phyloP scores from a whole-genome alignment of 129 eudicot species.

The Silybum marianum region DNA sequence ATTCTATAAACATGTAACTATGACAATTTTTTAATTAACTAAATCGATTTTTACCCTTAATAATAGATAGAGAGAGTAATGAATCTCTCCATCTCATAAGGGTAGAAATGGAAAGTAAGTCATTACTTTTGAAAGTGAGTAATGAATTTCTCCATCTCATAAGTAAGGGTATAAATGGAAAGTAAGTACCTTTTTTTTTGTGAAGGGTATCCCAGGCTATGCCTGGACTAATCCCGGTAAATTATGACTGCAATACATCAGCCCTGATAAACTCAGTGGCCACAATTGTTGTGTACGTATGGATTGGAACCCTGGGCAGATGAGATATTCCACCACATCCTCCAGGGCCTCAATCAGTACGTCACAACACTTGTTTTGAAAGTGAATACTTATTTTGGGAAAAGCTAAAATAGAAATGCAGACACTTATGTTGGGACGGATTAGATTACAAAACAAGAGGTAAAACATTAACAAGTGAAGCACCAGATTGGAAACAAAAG shows the following conservation, averaged over 20 bases:
- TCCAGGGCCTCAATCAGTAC: too few species aligned
- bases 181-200: too few species aligned
- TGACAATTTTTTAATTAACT: not conserved
- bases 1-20: not conserved
- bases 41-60: not conserved
- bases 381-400: not conserved
- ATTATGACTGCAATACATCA: too few species aligned
- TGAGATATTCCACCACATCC: too few species aligned
- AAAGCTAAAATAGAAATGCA: not conserved
- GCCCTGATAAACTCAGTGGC: too few species aligned
- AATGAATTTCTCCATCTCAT: not conserved
- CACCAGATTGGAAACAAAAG: conserved; percentile 84
- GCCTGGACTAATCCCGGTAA: too few species aligned
- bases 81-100: not conserved
- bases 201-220: too few species aligned
- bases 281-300: too few species aligned
- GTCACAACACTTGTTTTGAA: too few species aligned
- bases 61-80: not conserved
- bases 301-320: too few species aligned
- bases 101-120: not conserved
- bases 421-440: not conserved
- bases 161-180: not conserved
- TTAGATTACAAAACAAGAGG: not conserved
- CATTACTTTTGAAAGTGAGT: not conserved
- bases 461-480: conserved; percentile 20